A percentile compares a stretch with the other conserved stretches of the same genome.
Conservation (phyloP, 169 alveolate genomes). For the Babesia bigemina region DNA sequence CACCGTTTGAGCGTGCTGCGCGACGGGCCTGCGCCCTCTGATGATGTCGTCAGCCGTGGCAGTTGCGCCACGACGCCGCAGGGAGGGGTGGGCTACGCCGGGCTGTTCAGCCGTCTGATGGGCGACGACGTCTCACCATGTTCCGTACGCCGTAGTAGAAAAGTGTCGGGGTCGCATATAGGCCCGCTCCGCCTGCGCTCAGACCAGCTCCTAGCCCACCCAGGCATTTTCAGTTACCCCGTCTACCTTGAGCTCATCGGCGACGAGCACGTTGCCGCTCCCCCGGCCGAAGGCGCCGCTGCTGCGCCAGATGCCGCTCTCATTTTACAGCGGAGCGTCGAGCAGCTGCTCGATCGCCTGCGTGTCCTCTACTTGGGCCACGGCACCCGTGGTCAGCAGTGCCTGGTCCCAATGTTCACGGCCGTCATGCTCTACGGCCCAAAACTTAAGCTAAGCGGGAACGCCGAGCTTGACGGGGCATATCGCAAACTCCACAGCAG, state of each 20-base stretch:
- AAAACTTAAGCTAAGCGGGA: slow-evolving; percentile 7
- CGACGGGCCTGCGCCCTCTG: neutral
- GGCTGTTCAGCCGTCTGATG: slow-evolving; percentile 2
- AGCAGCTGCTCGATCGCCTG: slow-evolving; percentile 38
- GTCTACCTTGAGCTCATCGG: slow-evolving; percentile 34
- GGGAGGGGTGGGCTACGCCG: neutral
- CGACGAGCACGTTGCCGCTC: neutral
- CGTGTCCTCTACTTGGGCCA: slow-evolving; percentile 2
- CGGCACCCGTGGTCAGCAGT: slow-evolving; percentile 16
- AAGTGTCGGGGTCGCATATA: slow-evolving; percentile 1
- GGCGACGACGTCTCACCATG: neutral
- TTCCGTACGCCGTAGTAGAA: neutral
- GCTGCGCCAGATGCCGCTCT: neutral
- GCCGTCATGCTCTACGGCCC: slow-evolving; percentile 62
- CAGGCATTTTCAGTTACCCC: slow-evolving; percentile 28
- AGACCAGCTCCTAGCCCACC: slow-evolving; percentile 29
- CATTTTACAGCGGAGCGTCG: slow-evolving; percentile 23
- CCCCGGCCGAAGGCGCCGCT: neutral
- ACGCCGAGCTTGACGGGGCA: slow-evolving; percentile 11
- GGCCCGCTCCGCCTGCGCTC: slow-evolving; percentile 52
- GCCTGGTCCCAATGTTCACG: slow-evolving; percentile 46
- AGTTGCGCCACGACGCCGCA: neutral
- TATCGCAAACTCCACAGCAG: slow-evolving; percentile 7
- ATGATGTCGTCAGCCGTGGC: neutral
- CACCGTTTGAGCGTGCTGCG: slow-evolving; percentile 2